phyloP scores from a whole-genome alignment of 306 rosid genomes.

The Medicago lupulina region DNA sequence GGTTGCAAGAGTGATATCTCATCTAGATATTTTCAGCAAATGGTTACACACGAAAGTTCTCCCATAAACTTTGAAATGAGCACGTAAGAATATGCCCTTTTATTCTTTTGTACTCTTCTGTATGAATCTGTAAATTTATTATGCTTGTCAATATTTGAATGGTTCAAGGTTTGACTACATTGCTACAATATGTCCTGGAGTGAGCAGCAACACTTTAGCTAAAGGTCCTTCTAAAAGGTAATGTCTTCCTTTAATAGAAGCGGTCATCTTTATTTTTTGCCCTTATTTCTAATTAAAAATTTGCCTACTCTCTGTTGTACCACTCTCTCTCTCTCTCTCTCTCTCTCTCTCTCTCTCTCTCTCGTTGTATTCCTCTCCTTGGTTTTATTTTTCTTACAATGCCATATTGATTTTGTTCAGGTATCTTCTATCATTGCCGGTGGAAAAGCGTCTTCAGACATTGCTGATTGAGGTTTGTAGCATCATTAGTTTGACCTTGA shows the following conservation, averaged over 20 bases:
- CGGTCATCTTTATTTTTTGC: constrained; percentile 15
- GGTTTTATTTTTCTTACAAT: constrained; percentile 26
- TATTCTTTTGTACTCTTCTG: constrained; percentile 24
- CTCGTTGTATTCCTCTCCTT: constrained; percentile 10
- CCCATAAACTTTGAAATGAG: constrained; percentile 74
- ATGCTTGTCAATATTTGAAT: constrained; percentile 42
- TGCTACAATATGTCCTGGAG: constrained; percentile 74
- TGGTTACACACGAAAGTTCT: constrained; percentile 63
- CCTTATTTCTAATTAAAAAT: not conserved
- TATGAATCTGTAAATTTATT: constrained; percentile 12
- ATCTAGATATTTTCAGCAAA: constrained; percentile 66
- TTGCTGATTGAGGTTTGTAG: constrained; percentile 76
- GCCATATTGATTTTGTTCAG: constrained; percentile 49
- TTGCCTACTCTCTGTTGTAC: constrained; percentile 34
- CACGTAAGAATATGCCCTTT: constrained; percentile 57
- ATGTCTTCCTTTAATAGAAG: constrained; percentile 27
- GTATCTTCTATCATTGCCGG: constrained; percentile 66
- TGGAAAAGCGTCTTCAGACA: constrained; percentile 80
- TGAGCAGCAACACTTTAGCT: constrained; percentile 47
- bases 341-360: not conserved
- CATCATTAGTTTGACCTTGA: constrained; percentile 39
- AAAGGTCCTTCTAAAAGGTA: constrained; percentile 76
- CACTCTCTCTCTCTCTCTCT: too few relatives aligned
- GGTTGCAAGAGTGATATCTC: constrained; percentile 75
- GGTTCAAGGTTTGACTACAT: constrained; percentile 73